Evolutionary conservation across 2,329 filamentous ascomycete genomes (phyloP), one percentile per base, ranked within the genome.

Genomic region (Cladosporium sphaerospermum): DNA sequence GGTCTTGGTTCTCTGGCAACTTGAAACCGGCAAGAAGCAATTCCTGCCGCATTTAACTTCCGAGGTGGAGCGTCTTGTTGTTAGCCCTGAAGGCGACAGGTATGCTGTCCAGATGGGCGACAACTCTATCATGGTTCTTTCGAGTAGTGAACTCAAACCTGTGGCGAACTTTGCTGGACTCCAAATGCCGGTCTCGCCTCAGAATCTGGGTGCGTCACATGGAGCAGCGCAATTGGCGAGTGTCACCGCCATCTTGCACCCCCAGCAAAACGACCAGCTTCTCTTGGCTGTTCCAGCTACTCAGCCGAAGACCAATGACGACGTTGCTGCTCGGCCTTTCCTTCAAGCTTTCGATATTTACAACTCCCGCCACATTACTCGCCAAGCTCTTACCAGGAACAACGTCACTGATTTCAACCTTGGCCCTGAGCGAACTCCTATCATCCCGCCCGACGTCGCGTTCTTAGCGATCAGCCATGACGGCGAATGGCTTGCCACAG

Each of bases 21-120:
- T 96, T 54, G 88, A 95, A 60, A 96, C 92, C 0, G 84, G 84
- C 57, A 85, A 85, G 66, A 83, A 83, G 63, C 86, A 93, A 65
- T 89, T 85, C 64, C 75, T 99, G 28, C 93, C 93, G n/a, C 90
- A 97, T 78, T 78, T 99, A 54, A 86, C 88, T 19, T 88, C 89
- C 5, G 83, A 84, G 23, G 87, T 99, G 34, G 86, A 93, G 67
- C 89, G 87, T 61, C 80, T 99, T 41, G 84, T 87, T 4, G 81
- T 99, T 33, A 96, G 91, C 13, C 79, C 85, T 0, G 77, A 75
- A 14, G 92, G 93, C 5, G 81, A 88, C 37, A 85, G 87, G 0
- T 99, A 97, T 64, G 86, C 84, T 4, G 69, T 97, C 19, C 87
- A 90, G 60, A 77, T 97, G 47, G 88, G 90, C 28, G 92, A 97